These are phyloP conservation scores for Neophaeococcomyces aloes DNA, from an alignment of 2,329 filamentous ascomycete genomes.

Conservation along the genomic window DNA sequence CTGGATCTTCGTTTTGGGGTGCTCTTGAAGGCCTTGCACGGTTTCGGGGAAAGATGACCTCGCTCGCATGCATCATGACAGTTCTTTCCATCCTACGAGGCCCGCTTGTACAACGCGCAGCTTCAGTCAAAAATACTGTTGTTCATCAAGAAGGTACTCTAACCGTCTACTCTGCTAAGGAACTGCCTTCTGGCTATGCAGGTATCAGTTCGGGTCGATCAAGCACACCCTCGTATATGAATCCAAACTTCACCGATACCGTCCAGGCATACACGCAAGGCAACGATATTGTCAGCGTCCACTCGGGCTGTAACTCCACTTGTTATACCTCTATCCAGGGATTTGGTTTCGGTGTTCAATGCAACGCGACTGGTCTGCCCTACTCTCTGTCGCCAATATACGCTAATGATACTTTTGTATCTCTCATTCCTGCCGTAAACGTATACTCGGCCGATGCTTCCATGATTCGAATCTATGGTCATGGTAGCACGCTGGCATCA, in stretches of 20 bases:
- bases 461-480: no score
- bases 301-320: not conserved
- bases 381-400: no score
- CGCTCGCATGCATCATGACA: constrained; percentile 9
- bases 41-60: constrained; percentile 7
- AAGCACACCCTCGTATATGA: no score
- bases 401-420: no score
- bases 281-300: not conserved
- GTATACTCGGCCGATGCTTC: no score
- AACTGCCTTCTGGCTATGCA: not conserved
- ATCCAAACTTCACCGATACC: not conserved
- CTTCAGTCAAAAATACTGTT: not conserved
- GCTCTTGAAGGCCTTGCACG: constrained; percentile 1
- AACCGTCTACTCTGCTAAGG: not conserved
- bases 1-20: constrained; percentile 5
- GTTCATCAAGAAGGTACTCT: not conserved
- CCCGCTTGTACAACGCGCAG: constrained; percentile 11
- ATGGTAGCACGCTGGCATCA: no score
- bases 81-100: constrained; percentile 7
- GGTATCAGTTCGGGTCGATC: no score
- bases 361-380: constrained; percentile 6
- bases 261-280: not conserved
- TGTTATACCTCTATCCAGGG: no score
- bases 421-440: no score
- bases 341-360: no score